Conservation (phyloP, 352 stramenopile species). For the Phytopythium oedochilum region DNA sequence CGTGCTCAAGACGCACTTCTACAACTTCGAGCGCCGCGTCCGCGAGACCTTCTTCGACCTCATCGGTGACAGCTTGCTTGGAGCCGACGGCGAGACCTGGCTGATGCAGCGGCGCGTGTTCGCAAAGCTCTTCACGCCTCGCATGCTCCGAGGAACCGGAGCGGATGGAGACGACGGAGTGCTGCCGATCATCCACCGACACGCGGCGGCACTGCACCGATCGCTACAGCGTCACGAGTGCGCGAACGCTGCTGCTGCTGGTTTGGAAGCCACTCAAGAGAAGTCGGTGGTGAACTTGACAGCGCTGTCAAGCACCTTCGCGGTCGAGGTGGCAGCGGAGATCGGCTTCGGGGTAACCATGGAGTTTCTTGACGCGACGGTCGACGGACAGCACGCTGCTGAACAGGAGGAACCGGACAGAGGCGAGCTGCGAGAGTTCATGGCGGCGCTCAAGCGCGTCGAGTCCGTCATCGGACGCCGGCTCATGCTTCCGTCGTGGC, state of each 20-base stretch:
- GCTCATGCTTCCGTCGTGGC: slow-evolving; percentile 1
- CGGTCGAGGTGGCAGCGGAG: slow-evolving; percentile 55
- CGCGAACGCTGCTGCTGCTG: background rate
- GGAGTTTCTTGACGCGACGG: slow-evolving; percentile 12
- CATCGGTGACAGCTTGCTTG: slow-evolving; percentile 62
- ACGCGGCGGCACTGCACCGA: slow-evolving; percentile 17
- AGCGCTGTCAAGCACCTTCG: slow-evolving; percentile 44
- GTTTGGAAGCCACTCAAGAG: background rate
- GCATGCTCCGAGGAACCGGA: slow-evolving; percentile 16
- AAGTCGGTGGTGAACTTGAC: slow-evolving; percentile 26
- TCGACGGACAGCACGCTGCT: background rate
- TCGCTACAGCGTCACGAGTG: slow-evolving; percentile 13
- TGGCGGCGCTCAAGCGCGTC: background rate
- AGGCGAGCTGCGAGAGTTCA: background rate
- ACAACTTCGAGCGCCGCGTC: slow-evolving; percentile 4
- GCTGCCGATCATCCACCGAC: slow-evolving; percentile 19
- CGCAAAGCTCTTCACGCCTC: slow-evolving; percentile 77
- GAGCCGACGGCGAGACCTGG: slow-evolving; percentile 47
- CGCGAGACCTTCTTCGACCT: slow-evolving; percentile 32
- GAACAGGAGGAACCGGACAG: background rate
- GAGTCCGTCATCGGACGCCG: background rate
- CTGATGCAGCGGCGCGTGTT: slow-evolving; percentile 63
- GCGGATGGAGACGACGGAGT: slow-evolving; percentile 14
- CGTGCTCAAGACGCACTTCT: slow-evolving; percentile 14
- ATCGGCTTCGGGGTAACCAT: slow-evolving; percentile 64